Evolutionary conservation across 2,329 filamentous ascomycete genomes (phyloP).

Genomic region (Cadophora sp.): DNA sequence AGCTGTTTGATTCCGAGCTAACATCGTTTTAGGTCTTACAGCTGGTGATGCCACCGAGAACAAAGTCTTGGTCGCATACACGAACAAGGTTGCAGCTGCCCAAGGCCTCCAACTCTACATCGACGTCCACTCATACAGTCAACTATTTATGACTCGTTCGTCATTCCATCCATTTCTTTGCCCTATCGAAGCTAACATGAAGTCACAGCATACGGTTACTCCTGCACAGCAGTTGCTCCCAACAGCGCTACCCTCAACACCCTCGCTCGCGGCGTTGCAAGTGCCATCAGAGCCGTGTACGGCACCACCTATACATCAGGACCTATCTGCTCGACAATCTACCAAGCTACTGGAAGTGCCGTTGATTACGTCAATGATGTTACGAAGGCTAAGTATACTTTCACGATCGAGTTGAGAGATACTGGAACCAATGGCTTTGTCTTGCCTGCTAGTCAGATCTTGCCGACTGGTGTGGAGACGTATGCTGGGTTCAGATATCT

Average conservation of each 20-base stretch:
- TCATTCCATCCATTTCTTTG: background rate
- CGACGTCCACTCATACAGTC: conserved; percentile 70
- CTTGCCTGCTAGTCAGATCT: conserved; percentile 55
- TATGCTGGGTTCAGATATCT: conserved; percentile 49
- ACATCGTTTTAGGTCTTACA: conserved; percentile 44
- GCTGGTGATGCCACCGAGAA: conserved; percentile 59
- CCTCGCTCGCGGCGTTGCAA: conserved; percentile 56
- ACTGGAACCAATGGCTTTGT: conserved; percentile 57
- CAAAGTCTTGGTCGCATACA: conserved; percentile 55
- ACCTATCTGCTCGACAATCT: conserved; percentile 66
- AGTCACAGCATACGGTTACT: conserved; percentile 60
- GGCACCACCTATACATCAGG: conserved; percentile 51
- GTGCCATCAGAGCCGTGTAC: conserved; percentile 62
- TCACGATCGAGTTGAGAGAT: conserved; percentile 58
- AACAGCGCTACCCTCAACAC: conserved; percentile 56
- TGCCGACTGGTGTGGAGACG: conserved; percentile 54
- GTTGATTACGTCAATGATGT: conserved; percentile 54
- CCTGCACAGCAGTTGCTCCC: conserved; percentile 55
- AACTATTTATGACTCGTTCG: conserved; percentile 59
- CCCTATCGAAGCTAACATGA: background rate
- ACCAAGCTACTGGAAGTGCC: conserved; percentile 57
- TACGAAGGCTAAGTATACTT: conserved; percentile 44
- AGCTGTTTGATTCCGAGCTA: background rate
- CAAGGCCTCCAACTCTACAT: conserved; percentile 67
- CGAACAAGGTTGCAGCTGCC: conserved; percentile 50